Evolutionary conservation across 2,329 filamentous ascomycete genomes (phyloP), one percentile per base, ranked within the genome.

Genomic region (Microcyclospora tardicrescens): DNA sequence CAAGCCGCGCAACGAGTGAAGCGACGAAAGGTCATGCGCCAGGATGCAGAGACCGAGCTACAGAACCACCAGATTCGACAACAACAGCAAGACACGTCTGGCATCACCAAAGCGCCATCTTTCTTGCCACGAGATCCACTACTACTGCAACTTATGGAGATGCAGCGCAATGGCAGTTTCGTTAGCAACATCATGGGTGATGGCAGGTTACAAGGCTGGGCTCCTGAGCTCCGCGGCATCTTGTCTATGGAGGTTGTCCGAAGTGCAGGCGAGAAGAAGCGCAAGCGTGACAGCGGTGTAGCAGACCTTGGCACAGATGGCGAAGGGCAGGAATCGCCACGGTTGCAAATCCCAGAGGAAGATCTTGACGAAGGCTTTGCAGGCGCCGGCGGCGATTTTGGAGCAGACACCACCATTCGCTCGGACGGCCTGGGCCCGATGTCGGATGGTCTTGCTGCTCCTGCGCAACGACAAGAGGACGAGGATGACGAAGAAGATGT

Each of bases 131-230:
- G 84, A 30, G 86, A 98, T 50, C 84, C 87, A 2, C 77, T 89
- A 38, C 70, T 96, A 11, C 71, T 96, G 24, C 84, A 85, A 28
- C 67, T 98, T 15, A 81, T 94, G 68, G 84, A 87, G 51, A 81
- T 95, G 73, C 91, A 95, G 60, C 86, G 82, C 64, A 85, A 75
- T 38, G 89, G 91, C 38, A 84, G 79, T 30, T 96, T 98, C 53
- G 84, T 95, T 13, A 83, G 81, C 3, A 87, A 77, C 52, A 79
- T 94, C 46, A 79, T 95, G 64, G 79, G 83, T 37, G 84, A 87
- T 44, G 83, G 79, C 29, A 77, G 83, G 46, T 52, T 59, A 50
- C 72, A 75, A 48, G 76, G 75, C 32, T 95, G 86, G 87, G 89
- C 89, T 3, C 89, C 89, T 1, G 91, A 98, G 62, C 72, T 98